phyloP scores from a whole-genome alignment of 2,329 filamentous ascomycete genomes.

The Claviceps sp. region DNA sequence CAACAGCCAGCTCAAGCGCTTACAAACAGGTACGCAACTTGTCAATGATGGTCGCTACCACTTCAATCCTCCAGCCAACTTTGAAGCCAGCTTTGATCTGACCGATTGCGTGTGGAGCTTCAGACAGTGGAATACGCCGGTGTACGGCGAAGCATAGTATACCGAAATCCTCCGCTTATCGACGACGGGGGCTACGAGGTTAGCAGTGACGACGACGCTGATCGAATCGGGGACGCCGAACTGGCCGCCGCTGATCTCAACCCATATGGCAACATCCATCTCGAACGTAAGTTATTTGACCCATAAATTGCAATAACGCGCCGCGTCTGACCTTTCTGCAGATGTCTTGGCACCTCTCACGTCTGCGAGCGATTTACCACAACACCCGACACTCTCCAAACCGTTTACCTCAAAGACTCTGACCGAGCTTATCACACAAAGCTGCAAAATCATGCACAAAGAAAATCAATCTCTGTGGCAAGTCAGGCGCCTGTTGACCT shows the following conservation, averaged over 20 bases:
- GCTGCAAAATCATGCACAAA: constrained; percentile 57
- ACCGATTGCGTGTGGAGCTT: constrained; percentile 6
- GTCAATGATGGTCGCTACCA: constrained; percentile 4
- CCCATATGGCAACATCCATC: constrained; percentile 57
- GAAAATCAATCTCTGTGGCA: constrained; percentile 62
- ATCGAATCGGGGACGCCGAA: constrained; percentile 45
- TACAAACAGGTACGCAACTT: constrained; percentile 52
- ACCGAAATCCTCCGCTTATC: constrained; percentile 56
- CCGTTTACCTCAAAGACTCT: constrained; percentile 64
- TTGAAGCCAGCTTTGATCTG: constrained; percentile 8
- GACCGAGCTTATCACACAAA: constrained; percentile 56
- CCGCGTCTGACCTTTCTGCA: constrained; percentile 24
- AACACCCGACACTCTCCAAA: constrained; percentile 60
- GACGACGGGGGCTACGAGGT: constrained; percentile 71
- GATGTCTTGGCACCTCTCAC: constrained; percentile 65
- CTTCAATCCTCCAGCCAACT: background rate
- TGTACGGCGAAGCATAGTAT: constrained; percentile 58
- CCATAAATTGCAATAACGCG: background rate
- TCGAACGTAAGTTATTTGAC: constrained; percentile 46
- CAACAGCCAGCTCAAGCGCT: constrained; percentile 49
- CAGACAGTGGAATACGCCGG: constrained; percentile 64
- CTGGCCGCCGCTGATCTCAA: constrained; percentile 55
- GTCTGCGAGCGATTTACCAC: constrained; percentile 58
- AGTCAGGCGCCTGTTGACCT: constrained; percentile 60
- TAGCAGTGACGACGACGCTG: constrained; percentile 59